These are phyloP conservation scores for Cucumis cinereus DNA, from an alignment of 306 rosid genomes.

Conservation along the genomic window DNA sequence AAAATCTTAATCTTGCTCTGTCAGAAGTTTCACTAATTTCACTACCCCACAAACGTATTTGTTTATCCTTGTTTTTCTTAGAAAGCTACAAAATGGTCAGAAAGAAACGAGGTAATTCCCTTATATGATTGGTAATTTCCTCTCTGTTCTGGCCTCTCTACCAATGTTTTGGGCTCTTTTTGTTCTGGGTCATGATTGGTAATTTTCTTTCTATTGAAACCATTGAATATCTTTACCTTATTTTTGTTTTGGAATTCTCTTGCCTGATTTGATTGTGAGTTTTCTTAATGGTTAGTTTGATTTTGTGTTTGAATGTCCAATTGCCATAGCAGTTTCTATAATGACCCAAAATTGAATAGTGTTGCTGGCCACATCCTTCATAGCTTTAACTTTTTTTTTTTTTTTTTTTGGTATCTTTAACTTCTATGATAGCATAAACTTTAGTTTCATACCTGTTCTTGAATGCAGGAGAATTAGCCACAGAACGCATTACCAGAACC, in stretches of 20 bases:
- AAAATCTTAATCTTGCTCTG: too few species aligned
- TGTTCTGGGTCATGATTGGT: slow-evolving; percentile 99
- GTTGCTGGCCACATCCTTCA: slow-evolving; percentile 84
- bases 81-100: too few species aligned
- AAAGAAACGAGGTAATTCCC: too few species aligned
- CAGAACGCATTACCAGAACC: slow-evolving; percentile 97
- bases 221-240: not conserved
- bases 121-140: too few species aligned
- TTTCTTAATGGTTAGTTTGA: not conserved
- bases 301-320: slow-evolving; percentile 34
- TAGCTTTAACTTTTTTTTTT: not conserved
- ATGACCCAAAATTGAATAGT: slow-evolving; percentile 58
- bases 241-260: not conserved
- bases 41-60: too few species aligned
- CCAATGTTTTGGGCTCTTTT: slow-evolving; percentile 99
- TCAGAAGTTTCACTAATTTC: too few species aligned
- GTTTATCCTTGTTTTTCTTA: too few species aligned
- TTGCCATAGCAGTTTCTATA: slow-evolving; percentile 98
- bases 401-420: too few species aligned
- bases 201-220: slow-evolving; percentile 1
- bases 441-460: not conserved
- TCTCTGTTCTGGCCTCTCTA: slow-evolving; percentile 99
- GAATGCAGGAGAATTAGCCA: slow-evolving; percentile 85
- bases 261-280: not conserved
- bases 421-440: not conserved